Percentiles rank a stretch among this genome's conserved stretches.
phyloP scores from a whole-genome alignment of 2,329 filamentous ascomycete genomes.

The Trichocomaceae sp. region DNA sequence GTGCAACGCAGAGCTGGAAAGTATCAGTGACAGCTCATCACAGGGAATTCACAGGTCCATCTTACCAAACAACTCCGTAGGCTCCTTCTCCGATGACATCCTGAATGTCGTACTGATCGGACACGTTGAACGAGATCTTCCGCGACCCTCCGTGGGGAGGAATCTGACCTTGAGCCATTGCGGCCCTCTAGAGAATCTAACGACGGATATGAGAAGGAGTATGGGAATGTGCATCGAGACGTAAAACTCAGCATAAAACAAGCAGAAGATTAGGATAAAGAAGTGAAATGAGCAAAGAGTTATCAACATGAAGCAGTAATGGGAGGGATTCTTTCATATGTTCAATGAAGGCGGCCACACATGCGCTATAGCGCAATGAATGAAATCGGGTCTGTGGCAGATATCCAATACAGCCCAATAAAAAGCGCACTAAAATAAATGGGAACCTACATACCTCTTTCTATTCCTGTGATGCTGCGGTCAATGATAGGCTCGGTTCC shows the following conservation, averaged over 20 bases:
- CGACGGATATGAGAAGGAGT: background rate
- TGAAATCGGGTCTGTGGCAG: background rate
- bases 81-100: slow-evolving; percentile 98
- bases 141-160: slow-evolving; percentile 54
- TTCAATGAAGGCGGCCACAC: background rate
- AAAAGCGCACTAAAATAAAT: background rate
- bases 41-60: slow-evolving; percentile 13
- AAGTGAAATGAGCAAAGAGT: background rate
- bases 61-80: slow-evolving; percentile 96
- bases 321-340: background rate
- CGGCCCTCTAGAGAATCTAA: slow-evolving; percentile 4
- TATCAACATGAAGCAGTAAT: background rate
- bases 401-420: background rate
- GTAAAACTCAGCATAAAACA: background rate
- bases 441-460: background rate
- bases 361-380: background rate
- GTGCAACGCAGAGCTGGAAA: slow-evolving; percentile 72
- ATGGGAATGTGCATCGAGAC: background rate
- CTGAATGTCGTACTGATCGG: slow-evolving; percentile 98
- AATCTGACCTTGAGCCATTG: slow-evolving; percentile 37
- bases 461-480: background rate
- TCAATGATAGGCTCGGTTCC: background rate
- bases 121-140: slow-evolving; percentile 99
- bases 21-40: slow-evolving; percentile 41
- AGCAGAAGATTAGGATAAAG: background rate